Evolutionary conservation across 2,329 filamentous ascomycete genomes (phyloP), one percentile per base, ranked within the genome.

Genomic region (Pleomassaria siparia): DNA sequence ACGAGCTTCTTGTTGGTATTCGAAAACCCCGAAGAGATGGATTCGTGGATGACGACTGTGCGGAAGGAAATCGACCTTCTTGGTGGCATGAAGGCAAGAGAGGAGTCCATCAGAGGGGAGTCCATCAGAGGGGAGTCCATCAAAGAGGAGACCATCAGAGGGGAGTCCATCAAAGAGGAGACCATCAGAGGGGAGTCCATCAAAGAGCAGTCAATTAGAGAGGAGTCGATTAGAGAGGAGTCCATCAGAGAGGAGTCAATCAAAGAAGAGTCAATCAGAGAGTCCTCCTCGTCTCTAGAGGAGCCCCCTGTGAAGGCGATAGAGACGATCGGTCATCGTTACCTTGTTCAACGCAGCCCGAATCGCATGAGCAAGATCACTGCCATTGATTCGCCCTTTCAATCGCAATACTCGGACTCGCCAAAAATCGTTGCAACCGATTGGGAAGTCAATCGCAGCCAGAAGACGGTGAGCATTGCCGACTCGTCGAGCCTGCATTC

Each of bases 1-100:
- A 78, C 81, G 1, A 87, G 83, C 52, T 80, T 91, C 46, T 72
- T 94, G 20, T 77, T 94, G 64, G 82, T 92, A 0, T 84, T 91
- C 53, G 83, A 89, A 43, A 83, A 75, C 50, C 84, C 86, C 2
- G 82, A 86, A 53, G 84, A 88, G 36, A 88, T 92, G 86, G 85
- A 90, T 50, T 73, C 75, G 35, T 94, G 89, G 89, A 82, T 92
- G 64, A 77, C 79, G 1, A 76, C 79, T 0, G 73, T 92, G 24
- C 80, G 88, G 30, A 79, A 79, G 45, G 84, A 88, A 60, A 91
- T 92, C 43, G 84, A 89, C 57, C 75, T 76, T 5, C 71, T 88
- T 7, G 86, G 87, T 22, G 87, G 87, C 15, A 86, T 81, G 72
- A 85, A 81, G 65, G 49, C 49, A 2, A 64, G 59, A 44, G 55